A percentile compares a stretch with the other conserved stretches of the same genome.
phyloP scores from a whole-genome alignment of 257 asterid genomes.

The Solanum medicagineum region DNA sequence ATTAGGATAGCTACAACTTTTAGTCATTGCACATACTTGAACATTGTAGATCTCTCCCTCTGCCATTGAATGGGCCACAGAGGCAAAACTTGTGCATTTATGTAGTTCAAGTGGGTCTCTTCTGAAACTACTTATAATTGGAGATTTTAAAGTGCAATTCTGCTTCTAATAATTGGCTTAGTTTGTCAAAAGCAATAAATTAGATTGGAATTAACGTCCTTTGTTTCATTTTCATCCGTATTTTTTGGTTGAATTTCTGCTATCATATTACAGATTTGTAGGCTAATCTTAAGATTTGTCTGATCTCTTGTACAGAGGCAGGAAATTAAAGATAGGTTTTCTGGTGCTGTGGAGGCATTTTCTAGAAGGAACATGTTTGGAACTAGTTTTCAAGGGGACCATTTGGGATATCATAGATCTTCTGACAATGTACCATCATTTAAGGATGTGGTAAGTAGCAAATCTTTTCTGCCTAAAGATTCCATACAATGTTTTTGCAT shows the following conservation, averaged over 20 bases:
- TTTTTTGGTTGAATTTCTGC: background rate
- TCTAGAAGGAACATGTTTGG: constrained; percentile 39
- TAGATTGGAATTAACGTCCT: background rate
- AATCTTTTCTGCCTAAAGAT: background rate
- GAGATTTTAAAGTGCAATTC: background rate
- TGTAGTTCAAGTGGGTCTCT: background rate
- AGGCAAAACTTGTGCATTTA: background rate
- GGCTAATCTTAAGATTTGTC: background rate
- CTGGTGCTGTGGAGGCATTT: constrained; percentile 54
- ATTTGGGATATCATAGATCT: constrained; percentile 42
- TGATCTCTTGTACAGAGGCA: constrained; percentile 26
- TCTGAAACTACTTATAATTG: background rate
- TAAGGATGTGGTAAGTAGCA: constrained; percentile 45
- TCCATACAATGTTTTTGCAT: background rate
- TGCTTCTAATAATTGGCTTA: background rate
- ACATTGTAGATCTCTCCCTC: background rate
- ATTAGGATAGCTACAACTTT: background rate
- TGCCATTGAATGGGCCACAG: no score
- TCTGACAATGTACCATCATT: constrained; percentile 50
- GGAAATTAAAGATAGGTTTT: constrained; percentile 45
- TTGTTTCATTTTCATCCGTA: background rate
- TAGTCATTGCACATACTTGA: background rate
- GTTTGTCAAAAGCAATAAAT: background rate
- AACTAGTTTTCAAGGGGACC: constrained; percentile 50
- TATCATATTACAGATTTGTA: background rate